Conservation (phyloP, 1,284 basidiomycete genomes). For the Apiotrichum sp. region DNA sequence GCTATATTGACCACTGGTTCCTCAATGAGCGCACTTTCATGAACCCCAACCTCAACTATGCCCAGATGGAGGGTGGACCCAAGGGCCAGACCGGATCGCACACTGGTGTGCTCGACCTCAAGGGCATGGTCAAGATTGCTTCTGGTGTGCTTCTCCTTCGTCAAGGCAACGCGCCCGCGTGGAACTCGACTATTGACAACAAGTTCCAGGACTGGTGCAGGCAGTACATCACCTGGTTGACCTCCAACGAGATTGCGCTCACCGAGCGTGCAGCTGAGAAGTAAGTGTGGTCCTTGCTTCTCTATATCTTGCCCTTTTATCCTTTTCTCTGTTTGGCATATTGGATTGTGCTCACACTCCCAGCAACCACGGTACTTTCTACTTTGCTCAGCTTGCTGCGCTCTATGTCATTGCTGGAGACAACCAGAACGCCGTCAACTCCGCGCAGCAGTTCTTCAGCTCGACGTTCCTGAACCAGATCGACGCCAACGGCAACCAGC, state of each 20-base stretch:
- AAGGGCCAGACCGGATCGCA: conserved; percentile 16
- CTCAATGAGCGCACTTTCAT: conserved; percentile 56
- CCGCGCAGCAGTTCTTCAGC: conserved; percentile 26
- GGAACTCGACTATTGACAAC: conserved; percentile 15
- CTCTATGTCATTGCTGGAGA: conserved; percentile 31
- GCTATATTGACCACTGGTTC: conserved; percentile 46
- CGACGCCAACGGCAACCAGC: conserved; percentile 30
- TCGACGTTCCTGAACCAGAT: conserved; percentile 29
- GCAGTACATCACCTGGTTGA: conserved; percentile 21
- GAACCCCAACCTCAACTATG: conserved; percentile 64
- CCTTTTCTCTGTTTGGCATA: too few species aligned
- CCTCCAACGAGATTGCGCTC: conserved; percentile 19
- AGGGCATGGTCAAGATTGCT: conserved; percentile 25
- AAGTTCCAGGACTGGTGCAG: conserved; percentile 18
- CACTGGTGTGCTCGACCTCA: conserved; percentile 26
- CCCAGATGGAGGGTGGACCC: conserved; percentile 61
- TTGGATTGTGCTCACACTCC: too few species aligned
- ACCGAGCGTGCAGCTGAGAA: conserved; percentile 26
- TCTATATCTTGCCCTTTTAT: too few species aligned
- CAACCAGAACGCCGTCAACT: conserved; percentile 16
- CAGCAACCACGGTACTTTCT: conserved; percentile 40
- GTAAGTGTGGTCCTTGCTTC: conserved; percentile 9
- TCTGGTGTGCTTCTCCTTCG: conserved; percentile 20
- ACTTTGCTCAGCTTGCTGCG: conserved; percentile 32
- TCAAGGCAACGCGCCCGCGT: conserved; percentile 16